Percentiles rank a stretch among this genome's conserved stretches.
Conservation (phyloP, 2,329 filamentous ascomycete genomes). For the Fusarium neocosmosporiellum region DNA sequence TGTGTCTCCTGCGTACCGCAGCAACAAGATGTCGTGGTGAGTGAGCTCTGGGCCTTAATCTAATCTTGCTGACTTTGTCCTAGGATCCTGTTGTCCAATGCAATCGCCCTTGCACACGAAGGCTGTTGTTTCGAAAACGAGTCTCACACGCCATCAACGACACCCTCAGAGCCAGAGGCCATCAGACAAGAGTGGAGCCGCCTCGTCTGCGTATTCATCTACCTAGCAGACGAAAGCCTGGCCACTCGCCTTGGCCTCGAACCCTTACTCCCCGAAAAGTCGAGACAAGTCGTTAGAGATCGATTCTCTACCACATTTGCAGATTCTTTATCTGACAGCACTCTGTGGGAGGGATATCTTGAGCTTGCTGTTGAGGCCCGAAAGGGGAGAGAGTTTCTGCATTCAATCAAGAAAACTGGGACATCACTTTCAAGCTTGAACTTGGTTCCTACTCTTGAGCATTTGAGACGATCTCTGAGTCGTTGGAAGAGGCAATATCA, state of each 20-base stretch:
- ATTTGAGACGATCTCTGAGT: constrained; percentile 6
- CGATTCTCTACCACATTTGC: constrained; percentile 22
- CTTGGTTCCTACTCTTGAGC: constrained; percentile 17
- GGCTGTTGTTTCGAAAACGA: constrained; percentile 27
- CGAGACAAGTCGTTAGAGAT: constrained; percentile 24
- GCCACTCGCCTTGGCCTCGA: constrained; percentile 21
- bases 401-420: constrained; percentile 3
- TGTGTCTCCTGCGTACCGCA: constrained; percentile 28
- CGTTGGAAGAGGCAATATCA: constrained; percentile 21
- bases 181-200: constrained; percentile 23
- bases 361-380: constrained; percentile 17
- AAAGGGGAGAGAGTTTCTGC: constrained; percentile 25
- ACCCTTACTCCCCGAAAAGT: constrained; percentile 22
- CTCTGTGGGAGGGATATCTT: constrained; percentile 27
- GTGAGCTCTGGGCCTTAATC: neutral
- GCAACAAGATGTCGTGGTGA: constrained; percentile 34
- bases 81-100: constrained; percentile 32
- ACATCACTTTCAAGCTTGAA: neutral
- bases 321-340: constrained; percentile 12
- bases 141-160: neutral
- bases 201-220: constrained; percentile 28
- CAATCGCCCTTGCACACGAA: constrained; percentile 26
- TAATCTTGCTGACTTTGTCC: neutral
- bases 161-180: neutral
- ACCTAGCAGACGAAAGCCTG: constrained; percentile 24